phyloP scores from a whole-genome alignment of 805 yeast genomes.

The Vanderwaltozyma tropicalis region DNA sequence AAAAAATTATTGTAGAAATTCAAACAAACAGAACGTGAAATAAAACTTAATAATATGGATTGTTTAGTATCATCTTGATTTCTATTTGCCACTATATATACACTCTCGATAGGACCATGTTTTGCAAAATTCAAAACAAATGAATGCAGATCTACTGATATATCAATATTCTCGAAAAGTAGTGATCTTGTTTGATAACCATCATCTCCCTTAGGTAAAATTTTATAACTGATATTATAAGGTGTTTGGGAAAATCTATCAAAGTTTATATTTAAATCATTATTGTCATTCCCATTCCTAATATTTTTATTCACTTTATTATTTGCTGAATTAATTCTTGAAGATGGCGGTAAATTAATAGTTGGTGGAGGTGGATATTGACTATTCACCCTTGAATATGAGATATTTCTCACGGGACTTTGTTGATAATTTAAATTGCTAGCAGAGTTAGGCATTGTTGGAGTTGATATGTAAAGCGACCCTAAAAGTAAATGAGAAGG shows the following conservation, averaged over 20 bases:
- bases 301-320: neutral
- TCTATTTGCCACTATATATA: constrained; percentile 30
- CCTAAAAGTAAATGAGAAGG: constrained; percentile 52
- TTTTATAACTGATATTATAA: constrained; percentile 15
- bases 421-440: neutral
- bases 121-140: constrained; percentile 36
- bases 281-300: neutral
- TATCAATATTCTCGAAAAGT: constrained; percentile 20
- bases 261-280: neutral
- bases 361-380: constrained; percentile 1
- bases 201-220: constrained; percentile 25
- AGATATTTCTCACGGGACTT: neutral
- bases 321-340: neutral
- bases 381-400: neutral
- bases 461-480: constrained; percentile 45
- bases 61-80: constrained; percentile 29
- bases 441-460: constrained; percentile 21
- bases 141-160: constrained; percentile 13
- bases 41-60: constrained; percentile 20
- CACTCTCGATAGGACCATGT: constrained; percentile 54
- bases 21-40: constrained; percentile 29
- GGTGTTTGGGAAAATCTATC: constrained; percentile 6
- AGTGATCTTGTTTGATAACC: constrained; percentile 25
- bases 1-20: constrained; percentile 31
- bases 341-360: neutral